Evolutionary conservation across 768 basidiomycete species (phyloP).

Genomic region (Gymnopilus dilepis): DNA sequence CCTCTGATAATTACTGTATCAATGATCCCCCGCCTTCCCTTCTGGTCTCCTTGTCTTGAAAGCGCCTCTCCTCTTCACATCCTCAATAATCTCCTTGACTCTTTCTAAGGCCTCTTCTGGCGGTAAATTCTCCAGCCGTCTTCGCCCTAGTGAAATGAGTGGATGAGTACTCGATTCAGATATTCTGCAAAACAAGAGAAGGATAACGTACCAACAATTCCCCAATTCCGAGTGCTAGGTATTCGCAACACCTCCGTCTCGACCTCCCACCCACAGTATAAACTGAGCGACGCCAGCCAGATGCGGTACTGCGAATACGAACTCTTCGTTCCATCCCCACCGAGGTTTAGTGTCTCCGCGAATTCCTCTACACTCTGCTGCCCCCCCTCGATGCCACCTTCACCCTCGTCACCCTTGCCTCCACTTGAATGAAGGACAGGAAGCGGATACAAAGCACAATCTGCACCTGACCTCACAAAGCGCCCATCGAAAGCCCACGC

Average conservation of each 20-base stretch:
- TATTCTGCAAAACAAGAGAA: too few species aligned
- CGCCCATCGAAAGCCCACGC: conserved; percentile 78
- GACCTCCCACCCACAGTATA: conserved; percentile 82
- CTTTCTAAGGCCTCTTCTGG: conserved; percentile 43
- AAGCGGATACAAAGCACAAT: conserved; percentile 34
- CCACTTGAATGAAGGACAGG: too few species aligned
- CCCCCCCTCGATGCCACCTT: not conserved
- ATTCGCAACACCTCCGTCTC: conserved; percentile 89
- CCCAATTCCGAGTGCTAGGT: conserved; percentile 94
- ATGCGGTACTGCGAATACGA: conserved; percentile 85
- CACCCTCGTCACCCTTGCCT: too few species aligned
- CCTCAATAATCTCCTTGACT: conserved; percentile 56
- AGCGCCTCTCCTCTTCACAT: conserved; percentile 62
- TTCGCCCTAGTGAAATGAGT: conserved; percentile 28
- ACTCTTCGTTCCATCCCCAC: conserved; percentile 63
- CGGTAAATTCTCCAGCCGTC: not conserved
- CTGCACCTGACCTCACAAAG: conserved; percentile 58
- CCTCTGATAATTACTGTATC: too few species aligned
- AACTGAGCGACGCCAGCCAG: conserved; percentile 79
- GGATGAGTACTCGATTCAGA: too few species aligned
- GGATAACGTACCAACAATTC: conserved; percentile 71
- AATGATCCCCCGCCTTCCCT: conserved; percentile 58
- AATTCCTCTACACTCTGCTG: conserved; percentile 37
- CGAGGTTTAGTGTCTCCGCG: conserved; percentile 48
- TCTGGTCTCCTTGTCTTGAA: conserved; percentile 79